These are phyloP conservation scores for Gossypium davidsonii DNA, from an alignment of 441 rosid species.

Conservation along the genomic window DNA sequence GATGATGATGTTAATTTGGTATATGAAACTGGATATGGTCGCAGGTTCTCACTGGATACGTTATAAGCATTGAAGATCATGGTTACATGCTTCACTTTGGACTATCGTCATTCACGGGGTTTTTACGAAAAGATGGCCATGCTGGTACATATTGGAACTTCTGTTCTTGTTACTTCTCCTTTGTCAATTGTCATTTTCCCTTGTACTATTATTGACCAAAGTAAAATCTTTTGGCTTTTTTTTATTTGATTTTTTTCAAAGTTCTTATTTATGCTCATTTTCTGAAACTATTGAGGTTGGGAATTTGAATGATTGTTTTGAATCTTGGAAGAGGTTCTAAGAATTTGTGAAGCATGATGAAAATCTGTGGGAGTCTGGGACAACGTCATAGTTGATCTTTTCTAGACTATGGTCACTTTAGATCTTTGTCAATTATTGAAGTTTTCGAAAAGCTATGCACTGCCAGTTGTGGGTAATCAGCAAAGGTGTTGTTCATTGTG, in stretches of 20 bases:
- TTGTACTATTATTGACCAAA: not conserved
- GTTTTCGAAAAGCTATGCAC: not conserved
- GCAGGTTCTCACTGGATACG: conserved; percentile 69
- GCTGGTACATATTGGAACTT: conserved; percentile 37
- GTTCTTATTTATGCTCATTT: not conserved
- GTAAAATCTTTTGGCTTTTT: not conserved
- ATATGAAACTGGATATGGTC: conserved; percentile 17
- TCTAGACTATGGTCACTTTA: not conserved
- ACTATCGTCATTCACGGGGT: conserved; percentile 66
- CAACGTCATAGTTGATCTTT: not conserved
- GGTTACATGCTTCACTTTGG: conserved; percentile 97
- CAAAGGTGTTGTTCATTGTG: not conserved
- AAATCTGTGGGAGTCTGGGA: not conserved
- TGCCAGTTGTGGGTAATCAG: not conserved
- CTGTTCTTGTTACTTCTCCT: not conserved
- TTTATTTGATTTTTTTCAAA: not conserved
- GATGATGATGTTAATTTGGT: not conserved
- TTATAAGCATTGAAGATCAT: conserved; percentile 93
- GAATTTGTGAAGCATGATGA: conserved; percentile 6
- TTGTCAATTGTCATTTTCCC: not conserved
- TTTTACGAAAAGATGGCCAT: conserved; percentile 52
- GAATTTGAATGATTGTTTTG: not conserved
- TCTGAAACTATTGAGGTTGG: conserved; percentile 3
- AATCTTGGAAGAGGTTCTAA: not conserved
- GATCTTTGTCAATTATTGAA: not conserved